Base-by-base conservation (phyloP, 306 rosid species). In the Heteromeles arbutifolia region DNA sequence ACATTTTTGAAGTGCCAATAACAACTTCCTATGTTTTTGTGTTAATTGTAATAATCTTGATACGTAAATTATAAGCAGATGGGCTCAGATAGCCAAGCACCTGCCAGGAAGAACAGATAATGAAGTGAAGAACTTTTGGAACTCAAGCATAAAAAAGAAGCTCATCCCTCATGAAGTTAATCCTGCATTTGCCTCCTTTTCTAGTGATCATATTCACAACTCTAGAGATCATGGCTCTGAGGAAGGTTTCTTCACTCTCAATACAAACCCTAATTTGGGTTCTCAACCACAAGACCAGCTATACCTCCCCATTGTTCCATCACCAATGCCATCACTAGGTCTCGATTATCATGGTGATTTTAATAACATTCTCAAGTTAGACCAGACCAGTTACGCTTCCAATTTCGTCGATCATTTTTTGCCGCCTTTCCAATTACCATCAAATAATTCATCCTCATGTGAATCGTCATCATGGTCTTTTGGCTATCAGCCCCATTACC, bases 21-120 rank as follows among this genome's bases (percentile, higher is more conserved):
- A 39, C 29, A 21, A 11, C 63, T 22, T 2, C 3, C 4, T 57
- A 21, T n/a, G 10, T 8, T 57, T 57, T 12, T 61, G 4, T 26
- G 4, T 61, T 61, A 24, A 25, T 11, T 25, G 12, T 18, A 15
- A 15, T 64, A 4, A 56, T 19, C 24, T 56, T 56, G 62, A 32
- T 65, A 65, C 11, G 48, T 13, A 18, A 64, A 29, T 64, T 45
- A 24, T 26, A 64, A 59, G 29, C 83, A 95, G 99, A 81, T 95
- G 99, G 99, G 97, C 99, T 75, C 97, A 89, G 77, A 95, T 95
- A 70, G 99, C 99, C 4, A 92, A 90, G 87, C 99, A 95, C 79
- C 65, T 95, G 83, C 99, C 97, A 18, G 98, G 98, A 86, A 87
- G 98, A 91, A 94, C 98, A 70, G 98, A 94, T 83, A 94, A 94